A percentile compares a stretch with the other conserved stretches of the same genome.
phyloP scores from a whole-genome alignment of 2,329 filamentous ascomycete genomes.

The Plectosphaerella cucumerina region DNA sequence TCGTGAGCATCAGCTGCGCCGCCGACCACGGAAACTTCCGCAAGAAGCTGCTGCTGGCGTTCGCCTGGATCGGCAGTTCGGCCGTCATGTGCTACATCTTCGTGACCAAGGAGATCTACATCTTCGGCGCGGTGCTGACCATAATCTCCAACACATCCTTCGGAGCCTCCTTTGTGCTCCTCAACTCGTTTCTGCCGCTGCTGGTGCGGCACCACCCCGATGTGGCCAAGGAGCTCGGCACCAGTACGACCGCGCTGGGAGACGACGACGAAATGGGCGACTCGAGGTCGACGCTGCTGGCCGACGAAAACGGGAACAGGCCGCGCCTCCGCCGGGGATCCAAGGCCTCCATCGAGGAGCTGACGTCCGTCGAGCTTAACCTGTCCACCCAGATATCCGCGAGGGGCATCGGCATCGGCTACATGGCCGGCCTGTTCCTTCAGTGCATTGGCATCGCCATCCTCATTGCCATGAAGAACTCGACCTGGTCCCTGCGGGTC shows the following conservation, averaged over 20 bases:
- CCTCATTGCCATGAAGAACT: conserved; percentile 67
- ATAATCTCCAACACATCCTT: conserved; percentile 92
- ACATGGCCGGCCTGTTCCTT: conserved; percentile 78
- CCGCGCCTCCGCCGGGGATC: conserved; percentile 24
- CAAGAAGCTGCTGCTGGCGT: conserved; percentile 81
- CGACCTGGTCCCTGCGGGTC: conserved; percentile 79
- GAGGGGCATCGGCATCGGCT: conserved; percentile 90
- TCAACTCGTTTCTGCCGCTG: conserved; percentile 92
- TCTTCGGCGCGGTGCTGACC: conserved; percentile 78
- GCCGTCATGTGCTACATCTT: conserved; percentile 87
- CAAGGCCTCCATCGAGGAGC: conserved; percentile 39
- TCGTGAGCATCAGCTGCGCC: conserved; percentile 93
- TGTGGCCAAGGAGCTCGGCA: conserved; percentile 19
- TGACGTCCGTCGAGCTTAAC: conserved; percentile 64
- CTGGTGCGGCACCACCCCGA: conserved; percentile 81
- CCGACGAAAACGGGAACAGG: conserved; percentile 14
- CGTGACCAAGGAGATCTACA: conserved; percentile 68
- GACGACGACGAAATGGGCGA: conserved; percentile 27
- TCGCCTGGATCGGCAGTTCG: conserved; percentile 76
- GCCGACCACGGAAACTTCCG: conserved; percentile 92
- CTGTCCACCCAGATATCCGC: conserved; percentile 90
- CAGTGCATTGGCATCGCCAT: conserved; percentile 79
- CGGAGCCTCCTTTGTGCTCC: conserved; percentile 87
- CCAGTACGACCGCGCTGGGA: conserved; percentile 26
- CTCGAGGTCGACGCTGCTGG: conserved; percentile 45